Evolutionary conservation across 2,329 filamentous ascomycete species (phyloP).

Genomic region (Plectosphaerella cucumerina): DNA sequence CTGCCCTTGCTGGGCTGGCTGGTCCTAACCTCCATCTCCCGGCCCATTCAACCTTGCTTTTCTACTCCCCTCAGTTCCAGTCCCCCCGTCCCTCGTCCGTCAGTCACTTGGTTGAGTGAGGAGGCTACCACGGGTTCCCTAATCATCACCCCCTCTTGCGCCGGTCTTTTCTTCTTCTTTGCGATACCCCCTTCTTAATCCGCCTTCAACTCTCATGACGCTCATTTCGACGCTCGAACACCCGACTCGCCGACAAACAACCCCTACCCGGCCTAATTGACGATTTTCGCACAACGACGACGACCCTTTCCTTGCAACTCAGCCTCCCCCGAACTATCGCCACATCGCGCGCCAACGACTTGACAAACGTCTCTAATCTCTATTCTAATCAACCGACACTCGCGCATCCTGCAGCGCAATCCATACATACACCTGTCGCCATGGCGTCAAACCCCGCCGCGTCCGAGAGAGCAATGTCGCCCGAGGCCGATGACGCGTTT

Average conservation of each 20-base stretch:
- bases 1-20: too few species aligned
- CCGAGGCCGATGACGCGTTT: slow-evolving; percentile 33
- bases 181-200: neutral
- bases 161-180: neutral
- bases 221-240: neutral
- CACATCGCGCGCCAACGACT: too few species aligned
- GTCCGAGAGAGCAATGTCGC: slow-evolving; percentile 28
- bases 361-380: too few species aligned
- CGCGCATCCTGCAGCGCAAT: too few species aligned
- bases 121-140: neutral
- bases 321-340: too few species aligned
- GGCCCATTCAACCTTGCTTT: neutral
- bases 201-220: neutral
- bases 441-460: slow-evolving; percentile 34
- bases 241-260: too few species aligned
- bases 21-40: too few species aligned
- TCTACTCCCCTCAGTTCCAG: neutral
- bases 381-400: too few species aligned
- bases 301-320: too few species aligned
- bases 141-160: neutral
- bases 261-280: too few species aligned
- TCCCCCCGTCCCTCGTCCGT: too few species aligned
- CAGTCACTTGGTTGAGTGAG: neutral
- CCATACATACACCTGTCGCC: neutral
- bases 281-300: too few species aligned